phyloP scores from a whole-genome alignment of 305 asterid species.

The Stenogyne calaminthoides region DNA sequence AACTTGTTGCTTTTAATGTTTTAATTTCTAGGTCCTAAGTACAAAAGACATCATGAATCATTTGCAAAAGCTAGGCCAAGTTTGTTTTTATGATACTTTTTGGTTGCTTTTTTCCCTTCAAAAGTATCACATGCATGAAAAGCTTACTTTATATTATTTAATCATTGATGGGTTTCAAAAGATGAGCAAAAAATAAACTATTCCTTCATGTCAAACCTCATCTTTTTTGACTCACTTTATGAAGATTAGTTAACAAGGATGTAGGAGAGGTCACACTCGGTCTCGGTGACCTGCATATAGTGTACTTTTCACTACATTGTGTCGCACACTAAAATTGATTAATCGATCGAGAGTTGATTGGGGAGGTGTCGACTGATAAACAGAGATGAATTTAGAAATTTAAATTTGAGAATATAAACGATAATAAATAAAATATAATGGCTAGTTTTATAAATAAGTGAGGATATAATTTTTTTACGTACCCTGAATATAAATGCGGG shows the following conservation, averaged over 20 bases:
- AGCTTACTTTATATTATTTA: slow-evolving; percentile 24
- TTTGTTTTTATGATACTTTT: slow-evolving; percentile 10
- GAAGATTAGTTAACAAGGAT: slow-evolving; percentile 11
- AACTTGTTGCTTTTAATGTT: neutral
- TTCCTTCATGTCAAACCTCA: slow-evolving; percentile 27
- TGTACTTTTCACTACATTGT: neutral
- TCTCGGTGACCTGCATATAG: neutral
- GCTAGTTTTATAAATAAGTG: too few relatives aligned
- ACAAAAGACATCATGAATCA: slow-evolving; percentile 5
- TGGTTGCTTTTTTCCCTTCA: neutral
- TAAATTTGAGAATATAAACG: too few relatives aligned
- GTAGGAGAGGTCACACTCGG: slow-evolving; percentile 1
- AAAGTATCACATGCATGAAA: slow-evolving; percentile 45
- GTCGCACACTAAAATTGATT: neutral
- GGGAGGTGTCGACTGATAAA: too few relatives aligned
- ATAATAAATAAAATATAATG: too few relatives aligned
- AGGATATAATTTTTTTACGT: too few relatives aligned
- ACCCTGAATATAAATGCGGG: too few relatives aligned
- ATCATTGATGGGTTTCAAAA: slow-evolving; percentile 26
- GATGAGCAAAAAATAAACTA: slow-evolving; percentile 12
- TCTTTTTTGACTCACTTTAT: slow-evolving; percentile 31
- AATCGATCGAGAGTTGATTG: neutral
- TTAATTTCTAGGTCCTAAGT: slow-evolving; percentile 10
- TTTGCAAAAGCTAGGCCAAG: slow-evolving; percentile 25
- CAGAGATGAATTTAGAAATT: too few relatives aligned